phyloP scores from a whole-genome alignment of 306 rosid species.

The Macrotyloma uniflorum region DNA sequence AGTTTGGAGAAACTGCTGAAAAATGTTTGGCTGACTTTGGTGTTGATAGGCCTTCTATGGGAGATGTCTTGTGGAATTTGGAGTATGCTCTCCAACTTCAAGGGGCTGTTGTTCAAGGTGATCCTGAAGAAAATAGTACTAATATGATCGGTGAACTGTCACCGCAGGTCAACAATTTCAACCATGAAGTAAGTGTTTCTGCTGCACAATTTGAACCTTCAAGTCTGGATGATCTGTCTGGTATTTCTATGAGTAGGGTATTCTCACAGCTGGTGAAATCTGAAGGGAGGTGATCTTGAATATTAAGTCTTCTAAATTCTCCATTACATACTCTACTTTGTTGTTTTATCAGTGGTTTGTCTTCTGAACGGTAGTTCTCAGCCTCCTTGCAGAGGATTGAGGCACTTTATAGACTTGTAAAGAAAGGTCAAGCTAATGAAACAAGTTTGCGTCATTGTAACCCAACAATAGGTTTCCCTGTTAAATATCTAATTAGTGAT shows the following conservation, averaged over 20 bases:
- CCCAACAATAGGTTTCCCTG: not conserved
- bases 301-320: constrained; percentile 5
- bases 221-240: constrained; percentile 77
- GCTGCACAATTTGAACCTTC: constrained; percentile 52
- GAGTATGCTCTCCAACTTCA: constrained; percentile 95
- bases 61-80: constrained; percentile 94
- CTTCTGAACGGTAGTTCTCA: constrained; percentile 14
- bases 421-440: constrained; percentile 22
- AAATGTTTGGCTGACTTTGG: constrained; percentile 94
- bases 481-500: not conserved
- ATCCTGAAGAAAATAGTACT: constrained; percentile 88
- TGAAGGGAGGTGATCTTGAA: constrained; percentile 76
- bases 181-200: constrained; percentile 50
- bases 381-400: constrained; percentile 24
- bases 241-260: constrained; percentile 94
- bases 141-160: constrained; percentile 91
- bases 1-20: constrained; percentile 93
- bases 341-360: constrained; percentile 29
- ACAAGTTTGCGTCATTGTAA: constrained; percentile 29
- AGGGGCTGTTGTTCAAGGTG: constrained; percentile 72
- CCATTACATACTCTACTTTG: constrained; percentile 1
- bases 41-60: constrained; percentile 90
- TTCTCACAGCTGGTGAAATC: constrained; percentile 97
- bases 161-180: constrained; percentile 75
- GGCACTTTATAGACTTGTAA: constrained; percentile 30